These are phyloP conservation scores for Aegilops bicornis DNA, from an alignment of 176 grass and related monocot genomes.

Conservation along the genomic window DNA sequence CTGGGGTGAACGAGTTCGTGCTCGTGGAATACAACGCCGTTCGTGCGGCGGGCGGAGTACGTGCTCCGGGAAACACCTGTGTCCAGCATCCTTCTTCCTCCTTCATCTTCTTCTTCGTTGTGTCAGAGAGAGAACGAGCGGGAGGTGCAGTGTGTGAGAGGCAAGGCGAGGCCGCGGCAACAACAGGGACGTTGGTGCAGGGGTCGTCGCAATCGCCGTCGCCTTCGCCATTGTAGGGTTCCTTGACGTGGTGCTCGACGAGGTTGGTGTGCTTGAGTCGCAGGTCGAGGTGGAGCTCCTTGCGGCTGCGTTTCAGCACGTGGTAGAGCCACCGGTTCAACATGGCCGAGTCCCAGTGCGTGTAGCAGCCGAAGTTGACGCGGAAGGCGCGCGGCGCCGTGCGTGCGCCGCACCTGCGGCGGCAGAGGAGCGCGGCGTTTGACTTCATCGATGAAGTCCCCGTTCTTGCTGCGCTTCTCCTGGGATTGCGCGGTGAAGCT, in stretches of 20 bases:
- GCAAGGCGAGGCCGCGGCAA: no score
- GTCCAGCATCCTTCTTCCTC: no score
- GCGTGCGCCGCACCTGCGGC: neutral
- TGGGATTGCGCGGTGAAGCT: no score
- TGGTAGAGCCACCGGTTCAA: neutral
- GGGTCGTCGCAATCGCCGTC: neutral
- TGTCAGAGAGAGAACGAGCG: no score
- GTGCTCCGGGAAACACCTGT: no score
- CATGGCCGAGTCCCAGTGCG: neutral
- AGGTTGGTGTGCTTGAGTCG: neutral
- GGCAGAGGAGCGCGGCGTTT: neutral
- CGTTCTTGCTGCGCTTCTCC: neutral
- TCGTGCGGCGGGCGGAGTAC: no score
- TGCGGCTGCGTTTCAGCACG: neutral
- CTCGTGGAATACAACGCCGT: no score
- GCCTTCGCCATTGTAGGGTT: neutral
- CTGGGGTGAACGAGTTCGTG: no score
- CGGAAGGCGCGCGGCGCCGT: neutral
- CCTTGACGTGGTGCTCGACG: neutral
- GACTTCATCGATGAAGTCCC: neutral
- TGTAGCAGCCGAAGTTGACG: neutral
- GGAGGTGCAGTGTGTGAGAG: no score
- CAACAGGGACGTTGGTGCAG: neutral
- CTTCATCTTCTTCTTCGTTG: no score
- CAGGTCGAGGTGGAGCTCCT: conserved; percentile 1